A percentile compares a stretch with the other conserved stretches of the same genome.
Conservation (phyloP, 331 rosid species). For the Malus hybrid region DNA sequence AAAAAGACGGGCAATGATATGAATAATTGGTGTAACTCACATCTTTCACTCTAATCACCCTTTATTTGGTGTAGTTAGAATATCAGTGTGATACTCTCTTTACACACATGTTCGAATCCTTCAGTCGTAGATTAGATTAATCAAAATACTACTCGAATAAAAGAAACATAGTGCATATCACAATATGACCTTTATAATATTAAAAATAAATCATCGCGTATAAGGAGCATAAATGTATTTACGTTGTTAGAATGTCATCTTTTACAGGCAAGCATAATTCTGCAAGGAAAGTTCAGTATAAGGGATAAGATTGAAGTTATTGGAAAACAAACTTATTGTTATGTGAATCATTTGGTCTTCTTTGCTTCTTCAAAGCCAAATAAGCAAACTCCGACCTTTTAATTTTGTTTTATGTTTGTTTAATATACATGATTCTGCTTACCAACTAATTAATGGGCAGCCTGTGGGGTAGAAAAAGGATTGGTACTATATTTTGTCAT, state of each 20-base stretch:
- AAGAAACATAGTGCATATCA: too few relatives aligned
- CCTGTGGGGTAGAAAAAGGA: background rate
- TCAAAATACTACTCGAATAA: too few relatives aligned
- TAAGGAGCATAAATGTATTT: background rate
- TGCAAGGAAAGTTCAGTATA: background rate
- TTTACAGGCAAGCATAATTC: background rate
- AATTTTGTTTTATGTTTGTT: background rate
- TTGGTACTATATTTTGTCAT: conserved; percentile 7
- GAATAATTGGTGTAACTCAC: too few relatives aligned
- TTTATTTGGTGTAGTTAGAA: too few relatives aligned
- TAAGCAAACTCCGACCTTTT: background rate
- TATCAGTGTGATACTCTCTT: too few relatives aligned
- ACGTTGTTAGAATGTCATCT: background rate
- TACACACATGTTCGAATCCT: too few relatives aligned
- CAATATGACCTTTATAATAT: background rate
- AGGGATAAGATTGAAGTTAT: background rate
- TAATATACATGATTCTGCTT: background rate
- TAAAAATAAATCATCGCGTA: background rate
- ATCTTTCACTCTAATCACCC: too few relatives aligned
- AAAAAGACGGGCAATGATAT: too few relatives aligned
- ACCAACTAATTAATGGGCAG: background rate
- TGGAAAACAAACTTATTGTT: background rate
- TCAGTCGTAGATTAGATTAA: too few relatives aligned
- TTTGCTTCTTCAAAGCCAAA: background rate
- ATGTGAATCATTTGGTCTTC: background rate